These are phyloP conservation scores for Skeletonema grethae DNA, from an alignment of 108 stramenopile species.

Conservation along the genomic window DNA sequence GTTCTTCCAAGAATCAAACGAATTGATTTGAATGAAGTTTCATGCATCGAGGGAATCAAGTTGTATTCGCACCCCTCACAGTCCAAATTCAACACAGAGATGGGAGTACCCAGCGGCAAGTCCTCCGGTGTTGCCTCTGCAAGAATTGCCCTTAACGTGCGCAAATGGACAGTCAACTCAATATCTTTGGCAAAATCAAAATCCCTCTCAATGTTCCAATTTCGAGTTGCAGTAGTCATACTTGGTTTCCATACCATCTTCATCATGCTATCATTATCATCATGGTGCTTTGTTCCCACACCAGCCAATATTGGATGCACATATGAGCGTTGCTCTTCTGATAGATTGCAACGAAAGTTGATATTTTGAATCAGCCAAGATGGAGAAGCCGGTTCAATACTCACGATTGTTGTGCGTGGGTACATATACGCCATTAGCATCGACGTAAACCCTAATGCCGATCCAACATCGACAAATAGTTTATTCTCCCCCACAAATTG, in stretches of 20 bases:
- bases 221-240: constrained; percentile 63
- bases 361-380: constrained; percentile 81
- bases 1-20: constrained; percentile 65
- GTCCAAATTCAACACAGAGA: constrained; percentile 78
- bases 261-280: constrained; percentile 68
- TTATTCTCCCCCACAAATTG: constrained; percentile 63
- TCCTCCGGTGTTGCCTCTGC: constrained; percentile 68
- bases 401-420: constrained; percentile 68
- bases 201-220: constrained; percentile 69
- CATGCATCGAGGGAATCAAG: constrained; percentile 68
- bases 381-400: constrained; percentile 78
- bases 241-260: constrained; percentile 76
- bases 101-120: constrained; percentile 50
- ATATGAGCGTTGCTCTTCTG: constrained; percentile 52
- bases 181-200: constrained; percentile 46
- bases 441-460: constrained; percentile 68
- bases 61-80: constrained; percentile 86
- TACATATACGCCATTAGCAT: constrained; percentile 62
- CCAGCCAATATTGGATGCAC: constrained; percentile 62
- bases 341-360: constrained; percentile 73
- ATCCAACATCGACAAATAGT: constrained; percentile 81
- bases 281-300: constrained; percentile 68
- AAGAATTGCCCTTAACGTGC: constrained; percentile 60
- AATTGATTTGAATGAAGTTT: constrained; percentile 69
- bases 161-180: constrained; percentile 66